Percentiles rank a stretch among this genome's conserved stretches.
Evolutionary conservation across 352 stramenopile genomes (phyloP).

Genomic region (Blastocystis sp.): DNA sequence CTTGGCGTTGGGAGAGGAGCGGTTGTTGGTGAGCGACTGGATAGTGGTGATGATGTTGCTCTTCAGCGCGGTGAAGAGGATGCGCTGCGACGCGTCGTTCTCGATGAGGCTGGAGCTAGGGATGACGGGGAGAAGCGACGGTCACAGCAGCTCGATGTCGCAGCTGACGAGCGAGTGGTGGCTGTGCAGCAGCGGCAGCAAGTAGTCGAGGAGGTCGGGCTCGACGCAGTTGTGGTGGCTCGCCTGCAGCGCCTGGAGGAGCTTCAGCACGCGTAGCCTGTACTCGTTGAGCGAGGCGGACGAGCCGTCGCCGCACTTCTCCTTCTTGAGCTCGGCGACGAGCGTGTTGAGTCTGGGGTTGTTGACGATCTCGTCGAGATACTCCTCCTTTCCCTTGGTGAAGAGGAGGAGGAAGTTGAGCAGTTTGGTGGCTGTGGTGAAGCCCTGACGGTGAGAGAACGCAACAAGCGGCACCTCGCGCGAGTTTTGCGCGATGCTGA

Average conservation of each 20-base stretch:
- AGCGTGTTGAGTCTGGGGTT: neutral
- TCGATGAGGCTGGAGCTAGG: neutral
- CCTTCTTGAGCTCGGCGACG: neutral
- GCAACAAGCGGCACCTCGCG: neutral
- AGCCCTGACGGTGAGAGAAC: neutral
- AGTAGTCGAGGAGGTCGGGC: neutral
- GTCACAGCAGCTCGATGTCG: neutral
- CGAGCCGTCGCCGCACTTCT: neutral
- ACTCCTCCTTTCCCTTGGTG: neutral
- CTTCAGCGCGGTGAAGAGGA: neutral
- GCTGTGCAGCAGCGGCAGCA: slow-evolving; percentile 5
- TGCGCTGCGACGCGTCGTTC: neutral
- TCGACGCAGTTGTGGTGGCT: neutral
- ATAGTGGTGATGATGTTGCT: neutral
- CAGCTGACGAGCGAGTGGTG: too few relatives aligned
- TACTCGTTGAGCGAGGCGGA: neutral
- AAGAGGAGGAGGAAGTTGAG: neutral
- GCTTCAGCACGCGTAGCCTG: neutral
- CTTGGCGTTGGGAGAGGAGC: neutral
- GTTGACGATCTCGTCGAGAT: neutral
- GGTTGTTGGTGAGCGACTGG: neutral
- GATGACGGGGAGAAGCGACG: neutral
- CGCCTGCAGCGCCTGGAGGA: neutral
- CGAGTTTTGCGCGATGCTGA: neutral
- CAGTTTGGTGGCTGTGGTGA: neutral